Evolutionary conservation across 2,329 filamentous ascomycete species (phyloP).

Genomic region (Trichoderma polysporum): DNA sequence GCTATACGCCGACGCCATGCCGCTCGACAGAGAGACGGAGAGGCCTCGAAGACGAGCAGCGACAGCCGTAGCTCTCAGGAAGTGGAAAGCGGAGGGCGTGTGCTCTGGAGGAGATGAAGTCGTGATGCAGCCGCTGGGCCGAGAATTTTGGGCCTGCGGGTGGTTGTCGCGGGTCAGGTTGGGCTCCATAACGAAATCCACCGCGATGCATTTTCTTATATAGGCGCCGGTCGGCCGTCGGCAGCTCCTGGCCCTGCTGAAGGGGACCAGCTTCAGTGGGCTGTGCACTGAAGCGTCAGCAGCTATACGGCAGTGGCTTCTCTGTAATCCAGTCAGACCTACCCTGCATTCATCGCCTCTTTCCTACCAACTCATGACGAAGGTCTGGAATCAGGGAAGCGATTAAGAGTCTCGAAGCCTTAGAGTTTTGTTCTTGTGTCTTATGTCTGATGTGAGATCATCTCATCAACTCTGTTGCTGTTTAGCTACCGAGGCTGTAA

Average conservation of each 20-base stretch:
- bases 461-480: slow-evolving; percentile 5
- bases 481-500: background rate
- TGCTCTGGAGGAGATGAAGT: background rate
- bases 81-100: background rate
- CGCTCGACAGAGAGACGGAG: slow-evolving; percentile 27
- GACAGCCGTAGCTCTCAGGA: background rate
- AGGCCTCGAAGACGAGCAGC: background rate
- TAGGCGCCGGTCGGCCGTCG: background rate
- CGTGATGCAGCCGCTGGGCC: slow-evolving; percentile 2
- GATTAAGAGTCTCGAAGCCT: background rate
- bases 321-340: background rate
- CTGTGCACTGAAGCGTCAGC: slow-evolving; percentile 13
- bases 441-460: slow-evolving; percentile 18
- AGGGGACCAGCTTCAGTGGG: slow-evolving; percentile 14
- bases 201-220: background rate
- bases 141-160: background rate
- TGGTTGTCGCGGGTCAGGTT: background rate
- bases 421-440: slow-evolving; percentile 3
- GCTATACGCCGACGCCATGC: slow-evolving; percentile 43
- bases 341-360: slow-evolving; percentile 1
- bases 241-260: slow-evolving; percentile 11
- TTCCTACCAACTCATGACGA: background rate
- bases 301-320: slow-evolving; percentile 12
- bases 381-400: background rate
- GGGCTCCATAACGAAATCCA: background rate